These are phyloP conservation scores for Adansonia grandidieri DNA, from an alignment of 441 rosid species.

Conservation along the genomic window DNA sequence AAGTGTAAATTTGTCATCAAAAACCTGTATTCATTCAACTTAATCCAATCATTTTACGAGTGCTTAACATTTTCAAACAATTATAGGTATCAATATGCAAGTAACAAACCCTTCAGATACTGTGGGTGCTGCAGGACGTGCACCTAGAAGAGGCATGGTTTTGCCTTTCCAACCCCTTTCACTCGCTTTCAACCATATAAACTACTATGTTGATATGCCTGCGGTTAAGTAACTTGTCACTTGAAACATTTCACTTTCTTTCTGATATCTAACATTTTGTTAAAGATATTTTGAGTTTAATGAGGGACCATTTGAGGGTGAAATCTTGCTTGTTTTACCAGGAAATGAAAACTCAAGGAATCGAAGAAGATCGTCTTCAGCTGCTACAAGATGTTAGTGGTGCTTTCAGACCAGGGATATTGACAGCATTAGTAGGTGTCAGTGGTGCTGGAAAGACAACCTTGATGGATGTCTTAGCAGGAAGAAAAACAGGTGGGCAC, in stretches of 20 bases:
- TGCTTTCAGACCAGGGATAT: not conserved
- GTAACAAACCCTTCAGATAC: conserved; percentile 36
- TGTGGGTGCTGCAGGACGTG: not conserved
- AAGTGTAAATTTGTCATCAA: not conserved
- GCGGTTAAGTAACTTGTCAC: not conserved
- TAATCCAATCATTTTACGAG: not conserved
- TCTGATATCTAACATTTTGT: no score
- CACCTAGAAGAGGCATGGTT: not conserved
- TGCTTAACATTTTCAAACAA: conserved; percentile 11
- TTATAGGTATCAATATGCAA: conserved; percentile 50
- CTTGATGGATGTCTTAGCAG: not conserved
- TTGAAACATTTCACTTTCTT: no score
- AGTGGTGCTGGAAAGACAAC: not conserved
- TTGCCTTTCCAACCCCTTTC: not conserved
- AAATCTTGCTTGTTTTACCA: not conserved
- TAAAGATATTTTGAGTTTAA: no score
- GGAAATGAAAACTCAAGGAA: not conserved
- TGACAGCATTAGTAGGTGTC: not conserved
- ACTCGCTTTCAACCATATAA: not conserved
- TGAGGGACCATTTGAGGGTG: no score
- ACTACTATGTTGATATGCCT: not conserved
- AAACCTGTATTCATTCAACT: not conserved
- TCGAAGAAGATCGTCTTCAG: not conserved
- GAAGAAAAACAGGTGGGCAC: not conserved
- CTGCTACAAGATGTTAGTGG: not conserved